Evolutionary conservation across 1,284 basidiomycete species (phyloP).

Genomic region (Ustilago lituana): DNA sequence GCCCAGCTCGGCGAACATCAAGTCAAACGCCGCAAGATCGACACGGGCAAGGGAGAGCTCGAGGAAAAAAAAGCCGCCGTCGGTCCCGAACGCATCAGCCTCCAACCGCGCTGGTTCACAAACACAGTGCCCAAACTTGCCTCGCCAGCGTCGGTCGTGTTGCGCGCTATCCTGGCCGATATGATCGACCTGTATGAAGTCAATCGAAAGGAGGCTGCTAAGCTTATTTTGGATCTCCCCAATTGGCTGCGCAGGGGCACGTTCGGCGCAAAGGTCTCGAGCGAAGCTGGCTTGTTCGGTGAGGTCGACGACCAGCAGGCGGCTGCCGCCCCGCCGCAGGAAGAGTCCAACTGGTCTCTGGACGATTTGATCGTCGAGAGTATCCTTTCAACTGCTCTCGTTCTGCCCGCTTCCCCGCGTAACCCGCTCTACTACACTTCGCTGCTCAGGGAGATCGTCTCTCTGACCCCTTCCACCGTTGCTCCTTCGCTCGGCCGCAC

Average conservation of each 20-base stretch:
- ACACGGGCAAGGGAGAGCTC: slow-evolving; percentile 57
- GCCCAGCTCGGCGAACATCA: slow-evolving; percentile 37
- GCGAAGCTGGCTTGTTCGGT: slow-evolving; percentile 57
- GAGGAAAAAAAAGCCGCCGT: slow-evolving; percentile 55
- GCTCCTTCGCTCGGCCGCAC: slow-evolving; percentile 96
- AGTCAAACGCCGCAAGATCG: slow-evolving; percentile 33
- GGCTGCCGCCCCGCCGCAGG: too few species aligned
- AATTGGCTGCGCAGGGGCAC: slow-evolving; percentile 85
- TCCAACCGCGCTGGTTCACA: slow-evolving; percentile 58
- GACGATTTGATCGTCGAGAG: slow-evolving; percentile 70
- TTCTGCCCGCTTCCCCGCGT: slow-evolving; percentile 80
- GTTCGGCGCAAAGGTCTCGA: slow-evolving; percentile 68
- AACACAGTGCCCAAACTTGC: slow-evolving; percentile 75
- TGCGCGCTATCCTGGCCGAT: slow-evolving; percentile 82
- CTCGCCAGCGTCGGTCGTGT: slow-evolving; percentile 80
- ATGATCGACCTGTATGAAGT: slow-evolving; percentile 91
- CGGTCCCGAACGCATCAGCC: slow-evolving; percentile 47
- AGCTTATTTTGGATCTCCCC: slow-evolving; percentile 84
- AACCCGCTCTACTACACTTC: slow-evolving; percentile 83
- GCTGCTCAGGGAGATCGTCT: slow-evolving; percentile 91
- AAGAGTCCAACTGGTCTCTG: slow-evolving; percentile 51
- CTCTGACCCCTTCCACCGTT: slow-evolving; percentile 86
- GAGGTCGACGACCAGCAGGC: slow-evolving; percentile 63
- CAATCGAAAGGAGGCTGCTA: slow-evolving; percentile 93
- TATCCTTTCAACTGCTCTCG: slow-evolving; percentile 79